Conservation (phyloP, 805 yeast species). For the Yamadazyma kitorensis region DNA sequence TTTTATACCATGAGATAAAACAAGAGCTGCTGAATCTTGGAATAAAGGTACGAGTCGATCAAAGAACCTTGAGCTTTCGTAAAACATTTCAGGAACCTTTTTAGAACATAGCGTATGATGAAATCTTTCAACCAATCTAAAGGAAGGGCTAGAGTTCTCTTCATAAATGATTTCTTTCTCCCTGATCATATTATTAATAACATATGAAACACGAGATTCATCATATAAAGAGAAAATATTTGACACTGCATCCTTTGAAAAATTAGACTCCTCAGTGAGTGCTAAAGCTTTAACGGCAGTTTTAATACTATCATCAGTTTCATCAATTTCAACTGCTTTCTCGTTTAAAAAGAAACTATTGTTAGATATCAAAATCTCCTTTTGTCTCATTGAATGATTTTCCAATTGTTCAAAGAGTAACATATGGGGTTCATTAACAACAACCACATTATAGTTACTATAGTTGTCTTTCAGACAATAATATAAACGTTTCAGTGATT, state of each 20-base stretch:
- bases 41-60: constrained; percentile 37
- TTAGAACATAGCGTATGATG: not conserved
- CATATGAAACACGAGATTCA: constrained; percentile 46
- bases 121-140: constrained; percentile 4
- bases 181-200: constrained; percentile 49
- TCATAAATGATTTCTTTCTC: constrained; percentile 54
- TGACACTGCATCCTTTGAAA: constrained; percentile 46
- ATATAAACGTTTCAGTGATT: constrained; percentile 32
- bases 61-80: constrained; percentile 33
- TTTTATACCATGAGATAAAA: constrained; percentile 52
- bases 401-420: constrained; percentile 44
- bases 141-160: not conserved
- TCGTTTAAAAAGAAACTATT: constrained; percentile 37
- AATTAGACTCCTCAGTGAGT: constrained; percentile 49
- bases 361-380: constrained; percentile 53
- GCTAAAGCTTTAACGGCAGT: constrained; percentile 54
- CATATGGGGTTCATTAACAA: constrained; percentile 10
- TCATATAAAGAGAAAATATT: constrained; percentile 44
- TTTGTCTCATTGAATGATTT: constrained; percentile 66
- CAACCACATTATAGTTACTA: constrained; percentile 33
- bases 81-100: constrained; percentile 1
- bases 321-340: constrained; percentile 16
- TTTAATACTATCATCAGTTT: constrained; percentile 29
- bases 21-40: constrained; percentile 37
- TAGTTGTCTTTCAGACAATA: constrained; percentile 46